Percentiles rank a stretch among this genome's conserved stretches.
These are phyloP conservation scores for Pelargonium nanum DNA, from an alignment of 345 rosid genomes.

Conservation along the genomic window DNA sequence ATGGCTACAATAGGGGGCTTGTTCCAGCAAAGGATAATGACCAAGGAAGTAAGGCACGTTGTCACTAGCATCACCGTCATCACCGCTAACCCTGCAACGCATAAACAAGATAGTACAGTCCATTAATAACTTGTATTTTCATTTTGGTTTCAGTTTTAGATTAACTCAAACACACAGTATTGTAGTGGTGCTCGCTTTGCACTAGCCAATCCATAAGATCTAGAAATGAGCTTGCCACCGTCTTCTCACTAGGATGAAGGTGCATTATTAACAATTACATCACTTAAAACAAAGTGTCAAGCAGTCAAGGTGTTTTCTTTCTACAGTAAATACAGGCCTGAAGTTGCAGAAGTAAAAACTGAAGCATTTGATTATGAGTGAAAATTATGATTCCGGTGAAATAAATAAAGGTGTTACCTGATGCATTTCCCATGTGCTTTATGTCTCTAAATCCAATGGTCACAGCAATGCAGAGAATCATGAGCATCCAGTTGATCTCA, in stretches of 20 bases:
- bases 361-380: no score
- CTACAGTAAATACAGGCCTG: no score
- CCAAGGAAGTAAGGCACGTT: slow-evolving; percentile 84
- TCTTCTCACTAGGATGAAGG: no score
- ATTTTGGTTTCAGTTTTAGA: neutral
- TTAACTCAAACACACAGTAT: no score
- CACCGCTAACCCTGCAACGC: slow-evolving; percentile 76
- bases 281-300: no score
- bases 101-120: neutral
- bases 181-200: no score
- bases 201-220: no score
- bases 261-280: no score
- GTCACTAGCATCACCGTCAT: slow-evolving; percentile 99
- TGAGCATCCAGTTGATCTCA: slow-evolving; percentile 96
- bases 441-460: slow-evolving; percentile 96
- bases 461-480: slow-evolving; percentile 94
- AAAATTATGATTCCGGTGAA: no score
- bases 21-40: slow-evolving; percentile 88
- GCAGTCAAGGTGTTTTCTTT: no score
- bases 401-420: slow-evolving; percentile 67
- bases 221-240: no score
- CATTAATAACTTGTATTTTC: neutral
- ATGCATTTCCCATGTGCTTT: slow-evolving; percentile 93
- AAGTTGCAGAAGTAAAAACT: no score
- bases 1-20: slow-evolving; percentile 74